phyloP scores from a whole-genome alignment of 2,329 filamentous ascomycete genomes.

The Trichophaea hybrida region DNA sequence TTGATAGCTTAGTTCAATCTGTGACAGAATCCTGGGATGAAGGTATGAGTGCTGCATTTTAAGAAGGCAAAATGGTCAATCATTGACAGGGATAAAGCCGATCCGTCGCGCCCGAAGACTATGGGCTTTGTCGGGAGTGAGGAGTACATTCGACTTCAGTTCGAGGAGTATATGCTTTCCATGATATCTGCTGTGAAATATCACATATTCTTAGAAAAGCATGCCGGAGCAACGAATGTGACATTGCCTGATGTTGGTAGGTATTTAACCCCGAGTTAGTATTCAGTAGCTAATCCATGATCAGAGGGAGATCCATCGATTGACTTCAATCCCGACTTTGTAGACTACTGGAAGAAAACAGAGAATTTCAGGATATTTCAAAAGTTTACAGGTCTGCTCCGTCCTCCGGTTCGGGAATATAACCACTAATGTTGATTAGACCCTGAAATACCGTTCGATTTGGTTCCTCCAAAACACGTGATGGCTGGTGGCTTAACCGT shows the following conservation, averaged over 20 bases:
- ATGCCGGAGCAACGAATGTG: slow-evolving; percentile 40
- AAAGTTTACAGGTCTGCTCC: slow-evolving; percentile 30
- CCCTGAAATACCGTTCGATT: slow-evolving; percentile 69
- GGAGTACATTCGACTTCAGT: slow-evolving; percentile 92
- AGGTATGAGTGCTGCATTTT: background rate
- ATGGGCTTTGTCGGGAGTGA: slow-evolving; percentile 92
- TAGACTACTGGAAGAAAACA: slow-evolving; percentile 74
- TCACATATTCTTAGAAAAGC: slow-evolving; percentile 49
- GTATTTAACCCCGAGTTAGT: slow-evolving; percentile 20
- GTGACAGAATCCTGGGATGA: slow-evolving; percentile 97
- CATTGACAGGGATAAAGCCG: slow-evolving; percentile 33
- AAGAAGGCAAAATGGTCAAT: background rate
- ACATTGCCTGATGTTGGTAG: slow-evolving; percentile 37
- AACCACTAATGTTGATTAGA: slow-evolving; percentile 41
- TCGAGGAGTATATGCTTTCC: slow-evolving; percentile 88
- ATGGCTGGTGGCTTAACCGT: slow-evolving; percentile 85
- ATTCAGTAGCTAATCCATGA: slow-evolving; percentile 5
- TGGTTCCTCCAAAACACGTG: slow-evolving; percentile 83
- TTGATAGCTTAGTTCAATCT: slow-evolving; percentile 84
- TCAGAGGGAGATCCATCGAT: slow-evolving; percentile 66
- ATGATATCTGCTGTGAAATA: slow-evolving; percentile 83
- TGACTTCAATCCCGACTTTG: slow-evolving; percentile 74
- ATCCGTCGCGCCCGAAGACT: slow-evolving; percentile 79
- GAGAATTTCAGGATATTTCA: slow-evolving; percentile 89
- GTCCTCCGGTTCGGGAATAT: background rate